phyloP scores from a whole-genome alignment of 805 yeast genomes.

The Ogataea nakhonphanomensis region DNA sequence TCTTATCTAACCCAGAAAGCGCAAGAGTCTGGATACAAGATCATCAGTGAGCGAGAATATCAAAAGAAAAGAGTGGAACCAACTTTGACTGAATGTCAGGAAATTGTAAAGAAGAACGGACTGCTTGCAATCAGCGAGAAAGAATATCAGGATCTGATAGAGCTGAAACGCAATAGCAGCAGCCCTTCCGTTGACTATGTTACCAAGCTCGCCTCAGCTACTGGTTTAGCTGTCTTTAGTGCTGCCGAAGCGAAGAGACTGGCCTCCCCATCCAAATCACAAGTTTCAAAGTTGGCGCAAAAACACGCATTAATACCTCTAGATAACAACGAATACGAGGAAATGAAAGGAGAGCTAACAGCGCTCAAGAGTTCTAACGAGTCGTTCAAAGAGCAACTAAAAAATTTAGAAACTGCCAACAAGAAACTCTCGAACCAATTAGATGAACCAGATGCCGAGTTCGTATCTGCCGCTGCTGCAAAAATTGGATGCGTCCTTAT shows the following conservation, averaged over 20 bases:
- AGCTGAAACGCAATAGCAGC: background rate
- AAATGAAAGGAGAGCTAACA: background rate
- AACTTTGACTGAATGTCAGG: slow-evolving; percentile 8
- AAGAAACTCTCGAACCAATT: slow-evolving; percentile 11
- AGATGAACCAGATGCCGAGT: slow-evolving; percentile 27
- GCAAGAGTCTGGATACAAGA: slow-evolving; percentile 14
- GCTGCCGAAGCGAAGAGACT: slow-evolving; percentile 16
- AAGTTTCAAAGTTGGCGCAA: slow-evolving; percentile 10
- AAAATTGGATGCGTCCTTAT: slow-evolving; percentile 7
- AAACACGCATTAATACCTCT: slow-evolving; percentile 7
- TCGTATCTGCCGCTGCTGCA: slow-evolving; percentile 23
- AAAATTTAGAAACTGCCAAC: background rate
- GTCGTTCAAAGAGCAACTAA: background rate
- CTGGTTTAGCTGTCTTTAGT: slow-evolving; percentile 22
- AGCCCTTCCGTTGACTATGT: slow-evolving; percentile 30
- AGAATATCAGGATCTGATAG: slow-evolving; percentile 7
- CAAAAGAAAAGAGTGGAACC: slow-evolving; percentile 1
- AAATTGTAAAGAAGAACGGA: slow-evolving; percentile 11
- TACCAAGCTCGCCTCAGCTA: slow-evolving; percentile 29
- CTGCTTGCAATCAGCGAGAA: slow-evolving; percentile 16
- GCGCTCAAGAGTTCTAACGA: background rate
- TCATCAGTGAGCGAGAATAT: slow-evolving; percentile 11
- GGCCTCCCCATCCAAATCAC: slow-evolving; percentile 16
- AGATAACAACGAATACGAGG: slow-evolving; percentile 4
- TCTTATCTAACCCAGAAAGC: slow-evolving; percentile 29